These are phyloP conservation scores for Kodamaea kaohsiungensis DNA, from an alignment of 805 yeast genomes.

Conservation along the genomic window DNA sequence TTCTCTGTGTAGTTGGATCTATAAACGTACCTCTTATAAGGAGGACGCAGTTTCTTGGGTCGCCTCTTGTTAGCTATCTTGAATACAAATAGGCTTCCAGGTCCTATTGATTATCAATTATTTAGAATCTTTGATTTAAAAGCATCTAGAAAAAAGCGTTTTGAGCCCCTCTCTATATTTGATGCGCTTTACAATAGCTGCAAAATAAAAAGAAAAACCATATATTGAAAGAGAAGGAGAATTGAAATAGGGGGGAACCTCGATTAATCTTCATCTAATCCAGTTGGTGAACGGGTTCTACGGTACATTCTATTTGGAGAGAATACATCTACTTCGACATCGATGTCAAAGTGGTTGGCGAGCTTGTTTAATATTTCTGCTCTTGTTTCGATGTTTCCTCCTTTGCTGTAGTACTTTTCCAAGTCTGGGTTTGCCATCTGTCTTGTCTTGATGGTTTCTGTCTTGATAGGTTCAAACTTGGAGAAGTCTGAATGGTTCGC, in stretches of 20 bases:
- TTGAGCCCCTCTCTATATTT: not conserved
- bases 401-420: slow-evolving; percentile 3
- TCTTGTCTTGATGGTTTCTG: not conserved
- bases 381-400: slow-evolving; percentile 5
- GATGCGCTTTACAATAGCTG: not conserved
- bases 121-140: not conserved
- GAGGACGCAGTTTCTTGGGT: slow-evolving; percentile 79
- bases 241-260: not conserved
- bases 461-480: not conserved
- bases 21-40: slow-evolving; percentile 73
- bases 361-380: slow-evolving; percentile 8
- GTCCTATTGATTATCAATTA: not conserved
- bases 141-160: not conserved
- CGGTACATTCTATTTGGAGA: slow-evolving; percentile 1
- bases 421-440: not conserved
- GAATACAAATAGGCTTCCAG: slow-evolving; percentile 10
- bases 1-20: slow-evolving; percentile 36
- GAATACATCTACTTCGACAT: slow-evolving; percentile 1
- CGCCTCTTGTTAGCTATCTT: slow-evolving; percentile 85
- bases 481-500: not conserved
- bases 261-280: not conserved
- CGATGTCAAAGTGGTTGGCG: slow-evolving; percentile 10
- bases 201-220: not conserved
- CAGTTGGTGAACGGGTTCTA: not conserved
- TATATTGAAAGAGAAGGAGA: not conserved